A percentile compares a stretch with the other conserved stretches of the same genome.
phyloP scores from a whole-genome alignment of 129 eudicot species.

The Flaveria linearis region DNA sequence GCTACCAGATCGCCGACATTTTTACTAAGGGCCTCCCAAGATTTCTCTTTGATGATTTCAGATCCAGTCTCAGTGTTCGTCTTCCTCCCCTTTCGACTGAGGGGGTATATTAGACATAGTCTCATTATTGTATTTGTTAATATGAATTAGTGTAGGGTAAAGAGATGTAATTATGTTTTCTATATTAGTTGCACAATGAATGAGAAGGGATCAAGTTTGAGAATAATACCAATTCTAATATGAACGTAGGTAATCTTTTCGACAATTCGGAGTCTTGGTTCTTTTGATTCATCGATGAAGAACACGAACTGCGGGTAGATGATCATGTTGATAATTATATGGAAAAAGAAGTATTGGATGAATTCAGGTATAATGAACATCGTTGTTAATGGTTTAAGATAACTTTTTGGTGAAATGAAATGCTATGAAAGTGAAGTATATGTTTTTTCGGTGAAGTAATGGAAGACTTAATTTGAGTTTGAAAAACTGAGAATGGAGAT shows the following conservation, averaged over 20 bases:
- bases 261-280: slow-evolving; percentile 24
- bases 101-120: too few relatives aligned
- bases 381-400: slow-evolving; percentile 14
- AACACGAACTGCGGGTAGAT: slow-evolving; percentile 24
- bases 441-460: background rate
- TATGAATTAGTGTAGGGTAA: too few relatives aligned
- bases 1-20: too few relatives aligned
- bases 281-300: slow-evolving; percentile 22
- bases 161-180: too few relatives aligned
- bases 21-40: too few relatives aligned
- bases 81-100: too few relatives aligned
- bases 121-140: too few relatives aligned
- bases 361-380: slow-evolving; percentile 35
- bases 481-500: background rate
- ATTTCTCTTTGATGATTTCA: too few relatives aligned
- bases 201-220: too few relatives aligned
- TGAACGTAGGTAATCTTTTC: slow-evolving; percentile 33
- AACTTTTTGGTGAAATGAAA: background rate
- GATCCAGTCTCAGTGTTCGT: too few relatives aligned
- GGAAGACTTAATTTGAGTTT: slow-evolving; percentile 14
- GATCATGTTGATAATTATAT: slow-evolving; percentile 28
- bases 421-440: slow-evolving; percentile 16
- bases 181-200: too few relatives aligned
- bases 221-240: too few relatives aligned
- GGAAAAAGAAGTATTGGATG: slow-evolving; percentile 35